phyloP scores from a whole-genome alignment of 805 yeast genomes.

The Suhomyces sp. region DNA sequence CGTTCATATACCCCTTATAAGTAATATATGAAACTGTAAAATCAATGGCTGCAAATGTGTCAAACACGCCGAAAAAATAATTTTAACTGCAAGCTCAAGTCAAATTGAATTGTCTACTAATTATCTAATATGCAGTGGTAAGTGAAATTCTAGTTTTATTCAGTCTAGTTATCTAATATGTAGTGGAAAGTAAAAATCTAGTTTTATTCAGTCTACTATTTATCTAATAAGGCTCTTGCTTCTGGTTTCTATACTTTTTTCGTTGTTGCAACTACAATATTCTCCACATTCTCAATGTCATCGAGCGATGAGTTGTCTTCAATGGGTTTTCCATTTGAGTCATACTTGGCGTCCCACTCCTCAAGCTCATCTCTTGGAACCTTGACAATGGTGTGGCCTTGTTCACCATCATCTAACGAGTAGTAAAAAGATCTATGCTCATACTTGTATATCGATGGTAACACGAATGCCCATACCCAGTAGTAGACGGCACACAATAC shows the following conservation, averaged over 20 bases:
- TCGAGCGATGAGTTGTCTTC: neutral
- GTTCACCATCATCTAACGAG: constrained; percentile 34
- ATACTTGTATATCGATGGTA: constrained; percentile 32
- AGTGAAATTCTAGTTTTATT: no score
- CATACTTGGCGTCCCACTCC: constrained; percentile 31
- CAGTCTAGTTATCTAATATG: no score
- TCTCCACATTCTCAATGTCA: neutral
- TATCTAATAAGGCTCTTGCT: neutral
- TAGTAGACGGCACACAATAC: constrained; percentile 32
- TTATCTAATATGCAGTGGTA: no score
- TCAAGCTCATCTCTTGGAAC: constrained; percentile 28
- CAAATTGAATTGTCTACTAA: no score
- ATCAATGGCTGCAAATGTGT: neutral
- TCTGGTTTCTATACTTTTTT: neutral
- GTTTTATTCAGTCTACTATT: neutral
- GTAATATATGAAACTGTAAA: neutral
- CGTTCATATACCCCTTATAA: constrained; percentile 46
- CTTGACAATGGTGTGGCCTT: constrained; percentile 38
- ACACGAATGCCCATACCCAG: constrained; percentile 32
- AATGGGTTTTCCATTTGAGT: constrained; percentile 10
- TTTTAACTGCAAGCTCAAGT: neutral
- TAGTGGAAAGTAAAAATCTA: neutral
- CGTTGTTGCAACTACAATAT: neutral
- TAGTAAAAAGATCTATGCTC: constrained; percentile 29
- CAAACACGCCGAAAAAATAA: neutral